These are phyloP conservation scores for Pilaira anomala DNA, from an alignment of 192 early-diverging fungal genomes.

Conservation along the genomic window DNA sequence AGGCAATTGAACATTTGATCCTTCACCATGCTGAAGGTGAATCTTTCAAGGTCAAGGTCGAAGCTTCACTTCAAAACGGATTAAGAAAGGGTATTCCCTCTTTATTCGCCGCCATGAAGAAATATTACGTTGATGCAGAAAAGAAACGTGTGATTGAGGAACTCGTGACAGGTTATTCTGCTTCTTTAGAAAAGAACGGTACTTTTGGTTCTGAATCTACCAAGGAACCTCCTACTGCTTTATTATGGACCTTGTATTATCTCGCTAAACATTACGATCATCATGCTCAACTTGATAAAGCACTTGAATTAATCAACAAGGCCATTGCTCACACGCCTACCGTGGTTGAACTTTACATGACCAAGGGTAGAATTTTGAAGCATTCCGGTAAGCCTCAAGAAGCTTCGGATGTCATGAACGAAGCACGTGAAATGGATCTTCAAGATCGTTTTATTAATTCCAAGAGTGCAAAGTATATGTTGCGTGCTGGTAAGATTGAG, in stretches of 20 bases:
- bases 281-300: conserved; percentile 62
- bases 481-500: conserved; percentile 72
- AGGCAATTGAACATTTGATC: conserved; percentile 73
- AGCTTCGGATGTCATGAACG: conserved; percentile 80
- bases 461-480: conserved; percentile 92
- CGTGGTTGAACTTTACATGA: conserved; percentile 87
- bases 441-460: conserved; percentile 95
- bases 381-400: conserved; percentile 72
- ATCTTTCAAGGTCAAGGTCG: conserved; percentile 58
- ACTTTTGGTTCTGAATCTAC: conserved; percentile 41
- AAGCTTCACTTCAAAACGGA: conserved; percentile 63
- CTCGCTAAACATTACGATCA: conserved; percentile 88
- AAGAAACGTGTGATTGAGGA: conserved; percentile 70
- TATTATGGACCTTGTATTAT: conserved; percentile 90
- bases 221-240: conserved; percentile 66
- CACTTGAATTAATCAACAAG: conserved; percentile 73
- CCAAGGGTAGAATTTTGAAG: conserved; percentile 93
- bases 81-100: conserved; percentile 95
- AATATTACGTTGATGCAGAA: conserved; percentile 57
- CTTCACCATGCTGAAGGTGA: conserved; percentile 73
- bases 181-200: conserved; percentile 44
- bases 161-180: conserved; percentile 62
- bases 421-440: conserved; percentile 83
- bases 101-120: conserved; percentile 79
- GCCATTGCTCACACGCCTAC: conserved; percentile 88